Conservation (phyloP, 2,329 filamentous ascomycete species). For the Diaporthe ilicicola region DNA sequence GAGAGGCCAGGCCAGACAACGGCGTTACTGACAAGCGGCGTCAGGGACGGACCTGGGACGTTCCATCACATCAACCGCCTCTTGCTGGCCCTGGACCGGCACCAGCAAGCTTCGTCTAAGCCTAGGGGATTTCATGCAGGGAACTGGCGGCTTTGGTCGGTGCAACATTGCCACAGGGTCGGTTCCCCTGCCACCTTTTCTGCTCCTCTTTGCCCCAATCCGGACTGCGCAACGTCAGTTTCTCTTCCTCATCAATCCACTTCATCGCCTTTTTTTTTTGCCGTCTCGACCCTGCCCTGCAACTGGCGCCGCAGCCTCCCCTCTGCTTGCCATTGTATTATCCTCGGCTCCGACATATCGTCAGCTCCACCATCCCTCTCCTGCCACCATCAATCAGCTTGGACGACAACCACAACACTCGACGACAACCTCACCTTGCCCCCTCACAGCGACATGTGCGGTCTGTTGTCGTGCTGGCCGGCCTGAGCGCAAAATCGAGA, state of each 20-base stretch:
- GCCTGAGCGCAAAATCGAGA: background rate
- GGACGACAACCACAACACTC: background rate
- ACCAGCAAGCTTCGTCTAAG: slow-evolving; percentile 27
- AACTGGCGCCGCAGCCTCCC: slow-evolving; percentile 5
- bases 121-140: slow-evolving; percentile 32
- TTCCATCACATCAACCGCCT: slow-evolving; percentile 24
- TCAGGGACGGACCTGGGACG: slow-evolving; percentile 32
- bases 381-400: background rate
- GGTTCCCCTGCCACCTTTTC: slow-evolving; percentile 35
- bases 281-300: slow-evolving; percentile 15
- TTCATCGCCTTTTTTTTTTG: background rate
- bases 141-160: slow-evolving; percentile 28
- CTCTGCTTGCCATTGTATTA: slow-evolving; percentile 18
- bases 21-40: slow-evolving; percentile 16
- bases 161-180: slow-evolving; percentile 35
- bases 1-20: background rate
- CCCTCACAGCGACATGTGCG: background rate
- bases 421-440: background rate
- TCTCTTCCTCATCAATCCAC: slow-evolving; percentile 22
- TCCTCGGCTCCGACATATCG: slow-evolving; percentile 16
- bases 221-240: slow-evolving; percentile 30
- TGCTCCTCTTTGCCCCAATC: slow-evolving; percentile 29
- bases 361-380: background rate
- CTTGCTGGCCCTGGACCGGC: slow-evolving; percentile 20
- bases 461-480: background rate